Evolutionary conservation across 768 basidiomycete genomes (phyloP), one percentile per base, ranked within the genome.

Genomic region (Mrakia frigida): DNA sequence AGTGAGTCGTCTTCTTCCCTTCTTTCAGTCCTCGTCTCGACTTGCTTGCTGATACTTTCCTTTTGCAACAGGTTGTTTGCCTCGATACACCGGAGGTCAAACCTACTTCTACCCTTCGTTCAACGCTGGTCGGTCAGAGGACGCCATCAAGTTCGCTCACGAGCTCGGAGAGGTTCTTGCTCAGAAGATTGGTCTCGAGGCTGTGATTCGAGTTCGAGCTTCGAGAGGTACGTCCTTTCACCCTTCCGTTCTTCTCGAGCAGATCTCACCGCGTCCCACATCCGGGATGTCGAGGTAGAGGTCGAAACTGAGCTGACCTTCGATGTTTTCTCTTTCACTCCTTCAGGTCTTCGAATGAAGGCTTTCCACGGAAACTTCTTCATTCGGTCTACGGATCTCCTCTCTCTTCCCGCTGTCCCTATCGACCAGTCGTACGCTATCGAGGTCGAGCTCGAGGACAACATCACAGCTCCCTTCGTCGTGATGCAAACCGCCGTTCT

Each of bases 321-420:
- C 21, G 4, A n/a, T 50, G 11, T 37, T 3, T 78, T 75, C 33
- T 35, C 73, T 16, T 50, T 18, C 18, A 25, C 59, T 21, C 2
- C 77, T 91, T 91, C 52, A 79, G 79, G 95, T 78, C 85, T 98
- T 63, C 91, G 94, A 70, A 93, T 98, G 94, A 90, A 94, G 10
- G 92, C 93, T 0, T 98, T 96, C 91, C 94, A 98, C 80, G 96
- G 96, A 78, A 98, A 98, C 86, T 97, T 98, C 86, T 98, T 98
- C 82, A 93, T 97, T 75, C 90, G 96, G 72, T 97, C 94, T 33
- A 98, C 96, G 31, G 96, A 98, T 84, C 88, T 98, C 6, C 88
- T 98, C 50, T 93, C 96, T 4, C 92, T 98, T 88, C 94, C 96
- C 2, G 91, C 94, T 11, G 95, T 98, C n/a, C 94, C 96, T 23